These are phyloP conservation scores for Borealophlyctis nickersoniae DNA, from an alignment of 192 early-diverging fungal genomes.

Conservation along the genomic window DNA sequence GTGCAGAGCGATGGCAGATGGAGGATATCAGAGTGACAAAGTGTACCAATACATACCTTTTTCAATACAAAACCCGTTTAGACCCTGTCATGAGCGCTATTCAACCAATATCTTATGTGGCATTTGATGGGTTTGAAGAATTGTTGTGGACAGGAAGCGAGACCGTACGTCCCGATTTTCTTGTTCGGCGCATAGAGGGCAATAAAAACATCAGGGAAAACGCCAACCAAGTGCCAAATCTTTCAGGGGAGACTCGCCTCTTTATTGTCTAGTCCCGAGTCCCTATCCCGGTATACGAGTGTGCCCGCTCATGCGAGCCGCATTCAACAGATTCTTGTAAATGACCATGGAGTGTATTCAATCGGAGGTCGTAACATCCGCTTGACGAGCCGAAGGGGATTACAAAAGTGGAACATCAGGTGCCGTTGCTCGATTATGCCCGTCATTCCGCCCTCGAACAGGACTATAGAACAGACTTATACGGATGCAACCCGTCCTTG, in stretches of 20 bases:
- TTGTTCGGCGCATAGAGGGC: no score
- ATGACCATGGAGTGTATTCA: constrained; percentile 45
- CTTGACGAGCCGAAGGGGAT: constrained; percentile 29
- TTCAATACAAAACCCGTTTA: constrained; percentile 6
- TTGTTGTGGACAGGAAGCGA: constrained; percentile 84
- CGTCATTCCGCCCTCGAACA: background rate
- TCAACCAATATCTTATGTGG: constrained; percentile 35
- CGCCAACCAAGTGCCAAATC: background rate
- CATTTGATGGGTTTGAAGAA: constrained; percentile 74
- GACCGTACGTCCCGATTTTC: constrained; percentile 55
- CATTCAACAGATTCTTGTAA: constrained; percentile 63
- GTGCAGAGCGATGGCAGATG: no score
- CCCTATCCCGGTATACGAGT: constrained; percentile 67
- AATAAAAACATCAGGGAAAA: background rate
- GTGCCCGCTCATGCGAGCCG: constrained; percentile 63
- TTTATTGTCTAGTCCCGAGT: constrained; percentile 48
- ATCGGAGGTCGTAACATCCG: constrained; percentile 30
- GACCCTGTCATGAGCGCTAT: constrained; percentile 12
- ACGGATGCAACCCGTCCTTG: background rate
- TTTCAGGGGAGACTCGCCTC: constrained; percentile 70
- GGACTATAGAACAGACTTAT: background rate
- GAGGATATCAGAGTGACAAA: no score
- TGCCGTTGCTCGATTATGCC: background rate
- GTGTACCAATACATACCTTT: no score
- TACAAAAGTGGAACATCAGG: constrained; percentile 41